Evolutionary conservation across 1,284 basidiomycete species (phyloP), one percentile per base, ranked within the genome.

Genomic region (Porodaedalea pini): DNA sequence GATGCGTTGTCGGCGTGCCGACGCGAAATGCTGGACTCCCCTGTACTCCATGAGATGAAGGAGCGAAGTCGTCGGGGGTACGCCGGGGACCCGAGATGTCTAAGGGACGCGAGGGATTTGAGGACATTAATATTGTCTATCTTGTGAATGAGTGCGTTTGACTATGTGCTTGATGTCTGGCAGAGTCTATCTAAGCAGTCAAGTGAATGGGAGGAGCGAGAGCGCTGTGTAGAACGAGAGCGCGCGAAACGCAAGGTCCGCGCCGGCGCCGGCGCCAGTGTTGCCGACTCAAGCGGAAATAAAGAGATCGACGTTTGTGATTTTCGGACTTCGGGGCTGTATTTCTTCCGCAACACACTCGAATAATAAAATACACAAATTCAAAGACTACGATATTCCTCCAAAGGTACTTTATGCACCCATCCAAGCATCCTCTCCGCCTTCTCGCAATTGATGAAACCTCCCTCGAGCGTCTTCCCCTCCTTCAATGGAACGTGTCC

Each of bases 381-480:
- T 37, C n/a, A 49, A 2, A n/a, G 13, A 7, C 7, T 2, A 13
- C 1, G 7, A 6, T 36, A 29, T 37, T 11, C 48, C 17, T 29
- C 43, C 4, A 5, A 2, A 11, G 41, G 39, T 2, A 17, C 47
- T 36, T 53, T 54, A 40, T 86, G 83, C 51, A 77, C 71, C 87
- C 88, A 90, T 17, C 82, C 86, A 49, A 90, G 66, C 67, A 90
- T 67, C 61, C 68, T 70, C 65, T 79, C 75, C n/a, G 87, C 87
- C 69, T 89, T 90, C 29, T 69, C 71, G 62, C 84, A 86, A 68
- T 89, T 80, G 61, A 85, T 85, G 66, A 90, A 82, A 2, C 79
- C 71, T 29, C 78, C 82, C 29, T 63, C 70, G 32, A 85, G 63
- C 34, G 73, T 67, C 62, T 75, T 72, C 21, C 76, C 79, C 39